Evolutionary conservation across 495 filamentous ascomycete species (phyloP), one percentile per base, ranked within the genome.

Genomic region (Tuber brumale): DNA sequence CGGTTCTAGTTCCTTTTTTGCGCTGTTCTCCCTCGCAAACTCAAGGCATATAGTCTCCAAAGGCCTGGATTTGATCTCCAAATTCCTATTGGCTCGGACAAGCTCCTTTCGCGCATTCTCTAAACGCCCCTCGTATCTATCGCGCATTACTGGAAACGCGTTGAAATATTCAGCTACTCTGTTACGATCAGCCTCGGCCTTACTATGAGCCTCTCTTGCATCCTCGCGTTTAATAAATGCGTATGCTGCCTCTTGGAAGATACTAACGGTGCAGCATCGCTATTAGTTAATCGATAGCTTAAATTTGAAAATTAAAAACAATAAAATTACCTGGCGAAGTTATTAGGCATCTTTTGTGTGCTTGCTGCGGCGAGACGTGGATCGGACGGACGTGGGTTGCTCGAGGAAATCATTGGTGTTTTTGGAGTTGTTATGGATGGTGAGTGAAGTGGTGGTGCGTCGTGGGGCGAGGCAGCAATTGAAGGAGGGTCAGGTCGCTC

Each of bases 91-190:
- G 71, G 78, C 73, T 69, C 27, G 70, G 43, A 14, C 31, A 27
- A 76, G 57, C 46, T 80, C 77, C 35, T 70, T 80, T 37, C 57
- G 76, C 2, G 79, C 74, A 46, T 41, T 41, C 48, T 43, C 80
- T 46, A 72, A 72, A 72, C 76, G 74, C 12, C 79, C 79, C 35
- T 80, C 79, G 35, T 80, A 80, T 19, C 79, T 78, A n/a, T 80
- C 79, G 43, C 74, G 74, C 79, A 80, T 73, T n/a, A 70, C 78
- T 21, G 79, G 79, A 51, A 80, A 80, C 23, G 72, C 42, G 19
- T 76, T 74, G 31, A 80, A 80, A 31, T 80, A 74, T 42, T 80
- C 79, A 12, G 44, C 51, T 70, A 80, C 74, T 16, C 70, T 74
- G 35, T n/a, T 71, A n/a, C 79, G 66, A 37, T 80, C 79, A 44